A percentile compares a stretch with the other conserved stretches of the same genome.
Conservation (phyloP, 257 asterid genomes). For the Perilla frutescens region DNA sequence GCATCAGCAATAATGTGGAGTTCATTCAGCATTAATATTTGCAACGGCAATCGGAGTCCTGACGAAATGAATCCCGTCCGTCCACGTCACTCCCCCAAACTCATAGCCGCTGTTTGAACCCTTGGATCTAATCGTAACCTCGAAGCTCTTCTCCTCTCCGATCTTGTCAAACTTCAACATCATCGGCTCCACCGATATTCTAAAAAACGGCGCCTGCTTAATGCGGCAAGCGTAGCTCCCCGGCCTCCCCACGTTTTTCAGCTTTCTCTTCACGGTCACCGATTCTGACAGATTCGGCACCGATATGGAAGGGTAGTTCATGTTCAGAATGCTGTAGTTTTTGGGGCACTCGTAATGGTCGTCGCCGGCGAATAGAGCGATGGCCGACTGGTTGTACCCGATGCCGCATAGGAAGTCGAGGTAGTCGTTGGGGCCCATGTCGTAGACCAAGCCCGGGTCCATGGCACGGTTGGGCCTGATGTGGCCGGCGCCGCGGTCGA, state of each 20-base stretch:
- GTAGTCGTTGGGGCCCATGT: slow-evolving; percentile 50
- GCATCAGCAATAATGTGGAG: too few species aligned
- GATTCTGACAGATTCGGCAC: slow-evolving; percentile 28
- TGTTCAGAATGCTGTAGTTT: slow-evolving; percentile 36
- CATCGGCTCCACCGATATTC: slow-evolving; percentile 45
- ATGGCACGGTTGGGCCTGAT: slow-evolving; percentile 62
- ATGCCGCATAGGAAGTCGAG: slow-evolving; percentile 61
- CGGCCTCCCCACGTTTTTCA: slow-evolving; percentile 62
- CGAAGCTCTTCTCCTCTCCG: slow-evolving; percentile 60
- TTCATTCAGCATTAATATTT: background rate
- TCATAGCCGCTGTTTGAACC: background rate
- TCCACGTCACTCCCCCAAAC: slow-evolving; percentile 63
- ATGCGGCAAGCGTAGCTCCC: slow-evolving; percentile 45
- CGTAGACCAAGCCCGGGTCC: slow-evolving; percentile 75
- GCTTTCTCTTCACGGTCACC: slow-evolving; percentile 41
- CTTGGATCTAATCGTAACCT: slow-evolving; percentile 35
- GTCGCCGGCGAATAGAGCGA: slow-evolving; percentile 19
- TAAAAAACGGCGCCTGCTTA: slow-evolving; percentile 42
- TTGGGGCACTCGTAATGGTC: slow-evolving; percentile 44
- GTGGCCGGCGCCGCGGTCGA: slow-evolving; percentile 62
- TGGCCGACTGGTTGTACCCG: slow-evolving; percentile 48
- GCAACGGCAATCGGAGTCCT: slow-evolving; percentile 51
- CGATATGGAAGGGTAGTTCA: slow-evolving; percentile 63
- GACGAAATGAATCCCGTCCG: slow-evolving; percentile 51
- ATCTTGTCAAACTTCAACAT: slow-evolving; percentile 37